Conservation (phyloP, 169 alveolate species). For the Eimeria praecox region DNA sequence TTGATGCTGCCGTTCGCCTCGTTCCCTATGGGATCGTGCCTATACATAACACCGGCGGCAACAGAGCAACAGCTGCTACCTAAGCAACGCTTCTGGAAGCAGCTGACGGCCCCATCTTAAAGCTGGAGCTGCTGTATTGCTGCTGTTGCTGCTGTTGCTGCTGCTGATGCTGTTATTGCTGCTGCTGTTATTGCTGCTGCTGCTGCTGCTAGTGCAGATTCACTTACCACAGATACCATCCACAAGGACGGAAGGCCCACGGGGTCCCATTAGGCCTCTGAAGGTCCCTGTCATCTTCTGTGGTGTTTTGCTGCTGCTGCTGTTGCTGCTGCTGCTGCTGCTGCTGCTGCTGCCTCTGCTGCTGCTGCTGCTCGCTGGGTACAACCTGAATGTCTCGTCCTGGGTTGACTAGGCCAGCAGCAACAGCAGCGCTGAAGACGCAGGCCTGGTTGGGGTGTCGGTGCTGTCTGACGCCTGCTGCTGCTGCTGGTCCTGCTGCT, state of each 20-base stretch:
- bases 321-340: slow-evolving; percentile 59
- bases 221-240: slow-evolving; percentile 54
- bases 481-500: slow-evolving; percentile 32
- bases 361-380: slow-evolving; percentile 68
- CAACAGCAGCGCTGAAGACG: slow-evolving; percentile 63
- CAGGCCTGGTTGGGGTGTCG: slow-evolving; percentile 20
- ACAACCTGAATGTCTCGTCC: slow-evolving; percentile 2
- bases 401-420: slow-evolving; percentile 56
- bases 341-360: slow-evolving; percentile 35
- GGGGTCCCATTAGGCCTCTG: not conserved
- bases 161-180: not conserved
- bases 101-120: not conserved
- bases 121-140: too few relatives aligned
- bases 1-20: slow-evolving; percentile 59
- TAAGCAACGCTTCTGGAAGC: not conserved
- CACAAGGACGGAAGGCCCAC: not conserved
- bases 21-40: slow-evolving; percentile 56
- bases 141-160: not conserved
- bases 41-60: not conserved
- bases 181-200: not conserved
- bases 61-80: not conserved
- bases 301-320: slow-evolving; percentile 19
- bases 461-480: slow-evolving; percentile 12
- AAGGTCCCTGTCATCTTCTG: not conserved
- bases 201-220: not conserved